Conservation (phyloP, 2,329 filamentous ascomycete species). For the Dendrostoma leiphaemia region DNA sequence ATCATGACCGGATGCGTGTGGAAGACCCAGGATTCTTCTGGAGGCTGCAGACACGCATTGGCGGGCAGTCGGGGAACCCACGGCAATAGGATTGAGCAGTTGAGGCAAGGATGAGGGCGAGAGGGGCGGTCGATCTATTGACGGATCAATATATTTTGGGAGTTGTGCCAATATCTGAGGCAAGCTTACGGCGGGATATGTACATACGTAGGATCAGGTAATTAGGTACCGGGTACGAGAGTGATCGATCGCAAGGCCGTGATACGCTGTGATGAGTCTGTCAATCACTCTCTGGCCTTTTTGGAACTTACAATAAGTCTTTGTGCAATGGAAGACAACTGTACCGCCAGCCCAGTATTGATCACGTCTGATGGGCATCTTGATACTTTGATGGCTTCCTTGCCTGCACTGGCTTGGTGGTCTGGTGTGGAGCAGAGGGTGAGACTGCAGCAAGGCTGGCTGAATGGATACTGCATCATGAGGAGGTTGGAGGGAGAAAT, state of each 20-base stretch:
- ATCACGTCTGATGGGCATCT: too few species aligned
- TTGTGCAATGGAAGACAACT: too few species aligned
- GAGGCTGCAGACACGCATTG: neutral
- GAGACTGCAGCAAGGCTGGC: neutral
- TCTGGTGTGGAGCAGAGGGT: too few species aligned
- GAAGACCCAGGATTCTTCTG: neutral
- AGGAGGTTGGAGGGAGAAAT: neutral
- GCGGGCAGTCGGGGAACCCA: neutral
- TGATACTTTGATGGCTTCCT: too few species aligned
- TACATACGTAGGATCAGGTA: neutral
- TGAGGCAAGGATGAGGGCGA: neutral
- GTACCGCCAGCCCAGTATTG: too few species aligned
- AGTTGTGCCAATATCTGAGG: neutral
- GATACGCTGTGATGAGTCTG: too few species aligned
- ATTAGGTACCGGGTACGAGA: neutral
- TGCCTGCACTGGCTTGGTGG: too few species aligned
- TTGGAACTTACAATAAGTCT: too few species aligned
- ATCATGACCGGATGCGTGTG: conserved; percentile 5
- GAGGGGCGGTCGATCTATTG: neutral
- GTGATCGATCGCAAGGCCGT: too few species aligned
- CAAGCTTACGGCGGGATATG: too few species aligned
- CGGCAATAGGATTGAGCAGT: neutral
- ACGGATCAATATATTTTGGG: neutral
- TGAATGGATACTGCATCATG: neutral
- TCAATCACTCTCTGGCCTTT: too few species aligned